Base-by-base conservation (phyloP, 352 stramenopile genomes). In the Paralagenidium karlingii region DNA sequence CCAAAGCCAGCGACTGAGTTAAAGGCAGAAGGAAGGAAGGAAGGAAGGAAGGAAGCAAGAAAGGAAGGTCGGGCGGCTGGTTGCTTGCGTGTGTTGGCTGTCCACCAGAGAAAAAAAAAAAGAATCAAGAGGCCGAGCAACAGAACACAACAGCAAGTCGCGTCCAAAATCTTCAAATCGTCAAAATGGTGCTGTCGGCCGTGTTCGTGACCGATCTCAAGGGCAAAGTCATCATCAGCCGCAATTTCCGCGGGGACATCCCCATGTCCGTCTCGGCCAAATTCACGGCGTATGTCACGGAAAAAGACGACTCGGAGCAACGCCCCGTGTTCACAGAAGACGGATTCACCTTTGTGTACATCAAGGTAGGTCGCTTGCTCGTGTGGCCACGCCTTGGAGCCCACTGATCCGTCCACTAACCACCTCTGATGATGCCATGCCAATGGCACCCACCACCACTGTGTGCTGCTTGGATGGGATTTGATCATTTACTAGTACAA, bases 171-270 rank as follows among this genome's bases (percentile, higher is more conserved):
- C n/a, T n/a, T n/a, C n/a, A n/a, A 7, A 36, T 36, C 22, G 30
- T 22, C 21, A 42, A 8, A n/a, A 98, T 98, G 93, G 92, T 98
- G 51, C 87, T 96, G 42, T 98, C 93, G 34, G 96, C 95, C 18
- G 85, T 99, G 40, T 99, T 98, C 74, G 96, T 99, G 60, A 98
- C 95, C 47, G 96, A 99, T 65, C 68, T 98, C 19, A 98, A 97
- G 62, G 95, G 95, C 30, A 99, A 99, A 71, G 90, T 98, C 37
- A 97, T 99, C 46, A 99, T 99, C 62, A 97, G 86, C 49, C 83
- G 96, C 44, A 98, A 99, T 68, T 99, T 99, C 63, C 82, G 96
- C 29, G 96, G 96, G 18, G 96, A 99, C 65, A 96, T 99, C 51
- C 91, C 95, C 30, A 91, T 98, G 60, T 82, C 77, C 0, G 83